These are phyloP conservation scores for Kwoniella bestiolae DNA, from an alignment of 768 basidiomycete genomes.

Conservation along the genomic window DNA sequence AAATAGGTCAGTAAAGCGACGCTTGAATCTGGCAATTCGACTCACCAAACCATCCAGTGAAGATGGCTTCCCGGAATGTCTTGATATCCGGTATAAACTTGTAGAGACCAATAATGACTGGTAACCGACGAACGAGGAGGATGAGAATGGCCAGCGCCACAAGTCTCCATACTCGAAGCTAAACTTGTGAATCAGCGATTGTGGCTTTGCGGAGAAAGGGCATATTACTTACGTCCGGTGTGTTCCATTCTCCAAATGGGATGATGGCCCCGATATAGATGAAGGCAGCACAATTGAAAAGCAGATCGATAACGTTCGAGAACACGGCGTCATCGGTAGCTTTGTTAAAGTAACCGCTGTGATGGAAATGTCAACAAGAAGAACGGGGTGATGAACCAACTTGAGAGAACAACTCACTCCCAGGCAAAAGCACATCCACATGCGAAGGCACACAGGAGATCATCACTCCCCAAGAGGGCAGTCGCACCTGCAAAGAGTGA, in stretches of 20 bases:
- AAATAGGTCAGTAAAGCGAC: not conserved
- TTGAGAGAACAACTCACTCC: slow-evolving; percentile 69
- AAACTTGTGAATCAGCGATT: not conserved
- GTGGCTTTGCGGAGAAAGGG: not conserved
- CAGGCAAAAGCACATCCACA: slow-evolving; percentile 96
- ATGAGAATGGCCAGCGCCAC: slow-evolving; percentile 80
- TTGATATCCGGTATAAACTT: slow-evolving; percentile 95
- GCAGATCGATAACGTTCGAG: slow-evolving; percentile 87
- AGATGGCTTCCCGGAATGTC: slow-evolving; percentile 88
- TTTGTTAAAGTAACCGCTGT: slow-evolving; percentile 60
- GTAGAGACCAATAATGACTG: slow-evolving; percentile 80
- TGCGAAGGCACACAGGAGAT: slow-evolving; percentile 89
- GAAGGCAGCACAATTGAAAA: slow-evolving; percentile 93
- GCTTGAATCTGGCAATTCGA: slow-evolving; percentile 61
- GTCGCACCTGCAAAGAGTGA: slow-evolving; percentile 67
- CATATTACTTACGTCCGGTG: slow-evolving; percentile 60
- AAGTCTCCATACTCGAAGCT: slow-evolving; percentile 78
- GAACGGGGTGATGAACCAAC: not conserved
- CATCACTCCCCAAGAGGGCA: slow-evolving; percentile 85
- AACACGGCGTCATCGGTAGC: slow-evolving; percentile 95
- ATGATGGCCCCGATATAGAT: slow-evolving; percentile 97
- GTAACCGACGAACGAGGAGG: slow-evolving; percentile 80
- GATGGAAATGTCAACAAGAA: not conserved
- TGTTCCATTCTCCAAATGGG: slow-evolving; percentile 79
- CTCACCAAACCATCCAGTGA: slow-evolving; percentile 93